phyloP scores from a whole-genome alignment of 257 asterid genomes.

The Solanum clarkiae region DNA sequence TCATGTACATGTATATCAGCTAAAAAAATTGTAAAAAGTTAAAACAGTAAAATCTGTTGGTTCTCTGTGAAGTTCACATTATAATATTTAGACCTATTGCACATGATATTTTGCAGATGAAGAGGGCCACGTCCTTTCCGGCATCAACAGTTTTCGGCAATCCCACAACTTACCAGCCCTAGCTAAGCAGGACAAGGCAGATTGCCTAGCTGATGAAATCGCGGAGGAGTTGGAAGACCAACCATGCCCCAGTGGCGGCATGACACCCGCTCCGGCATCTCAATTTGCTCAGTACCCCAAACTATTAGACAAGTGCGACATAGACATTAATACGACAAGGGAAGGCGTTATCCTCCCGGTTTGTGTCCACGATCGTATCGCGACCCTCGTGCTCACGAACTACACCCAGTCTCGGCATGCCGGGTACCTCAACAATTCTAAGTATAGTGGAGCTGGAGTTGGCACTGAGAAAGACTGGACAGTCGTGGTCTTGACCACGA shows the following conservation, averaged over 20 bases:
- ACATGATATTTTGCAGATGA: slow-evolving; percentile 26
- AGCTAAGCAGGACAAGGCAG: slow-evolving; percentile 46
- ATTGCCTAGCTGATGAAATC: slow-evolving; percentile 46
- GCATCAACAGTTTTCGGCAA: slow-evolving; percentile 66
- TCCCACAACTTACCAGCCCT: slow-evolving; percentile 23
- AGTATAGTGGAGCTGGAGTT: slow-evolving; percentile 52
- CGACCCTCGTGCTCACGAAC: slow-evolving; percentile 67
- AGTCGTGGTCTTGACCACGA: slow-evolving; percentile 51
- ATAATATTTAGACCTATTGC: too few species aligned
- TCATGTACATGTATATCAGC: not conserved
- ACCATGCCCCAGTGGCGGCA: slow-evolving; percentile 21
- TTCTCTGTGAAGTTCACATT: not conserved
- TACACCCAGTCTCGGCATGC: slow-evolving; percentile 50
- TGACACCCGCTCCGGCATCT: slow-evolving; percentile 6
- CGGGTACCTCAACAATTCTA: slow-evolving; percentile 34
- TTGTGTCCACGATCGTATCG: slow-evolving; percentile 47
- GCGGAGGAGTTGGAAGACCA: slow-evolving; percentile 36
- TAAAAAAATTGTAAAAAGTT: too few species aligned
- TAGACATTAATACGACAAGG: slow-evolving; percentile 37
- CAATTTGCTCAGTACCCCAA: slow-evolving; percentile 29
- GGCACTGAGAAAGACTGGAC: slow-evolving; percentile 76
- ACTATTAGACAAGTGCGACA: slow-evolving; percentile 37
- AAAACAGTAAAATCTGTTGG: not conserved
- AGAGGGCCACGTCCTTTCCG: slow-evolving; percentile 42
- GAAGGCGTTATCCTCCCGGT: slow-evolving; percentile 66